Conservation (phyloP, 129 eudicot species). For the Chrysanthemum lavandulifolium region DNA sequence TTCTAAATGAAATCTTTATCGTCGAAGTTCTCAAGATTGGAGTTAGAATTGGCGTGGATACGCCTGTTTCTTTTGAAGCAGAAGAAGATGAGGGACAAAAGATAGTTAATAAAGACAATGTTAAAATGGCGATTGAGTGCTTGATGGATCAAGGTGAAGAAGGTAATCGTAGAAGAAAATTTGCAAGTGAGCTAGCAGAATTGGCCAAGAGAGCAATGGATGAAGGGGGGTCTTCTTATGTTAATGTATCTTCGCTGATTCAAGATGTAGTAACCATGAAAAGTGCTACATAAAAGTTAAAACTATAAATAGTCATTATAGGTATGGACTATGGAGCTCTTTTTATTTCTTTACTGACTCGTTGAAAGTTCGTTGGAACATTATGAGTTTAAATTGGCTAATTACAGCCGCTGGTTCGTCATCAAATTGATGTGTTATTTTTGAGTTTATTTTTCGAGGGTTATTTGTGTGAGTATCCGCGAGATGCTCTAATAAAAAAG, state of each 20-base stretch:
- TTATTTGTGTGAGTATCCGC: no score
- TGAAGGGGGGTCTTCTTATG: constrained; percentile 2
- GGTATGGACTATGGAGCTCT: no score
- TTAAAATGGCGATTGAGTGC: background rate
- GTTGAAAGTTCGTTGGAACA: no score
- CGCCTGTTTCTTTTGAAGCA: background rate
- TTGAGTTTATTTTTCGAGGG: no score
- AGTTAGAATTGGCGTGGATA: constrained; percentile 5
- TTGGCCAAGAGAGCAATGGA: constrained; percentile 1
- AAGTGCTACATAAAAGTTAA: no score
- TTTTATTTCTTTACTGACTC: no score
- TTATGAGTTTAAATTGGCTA: no score
- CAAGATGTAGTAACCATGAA: background rate
- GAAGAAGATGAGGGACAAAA: background rate
- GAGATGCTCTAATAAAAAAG: no score
- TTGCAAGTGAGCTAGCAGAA: constrained; percentile 1
- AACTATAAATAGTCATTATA: no score
- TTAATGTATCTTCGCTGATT: background rate
- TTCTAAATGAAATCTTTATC: background rate
- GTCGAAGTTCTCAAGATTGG: constrained; percentile 1
- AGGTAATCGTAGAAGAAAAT: background rate
- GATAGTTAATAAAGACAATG: background rate
- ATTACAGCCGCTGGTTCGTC: no score
- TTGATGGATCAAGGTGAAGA: background rate
- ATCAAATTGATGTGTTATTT: no score